These are phyloP conservation scores for Singerocomus inundabilis DNA, from an alignment of 1,284 basidiomycete genomes.

Conservation along the genomic window DNA sequence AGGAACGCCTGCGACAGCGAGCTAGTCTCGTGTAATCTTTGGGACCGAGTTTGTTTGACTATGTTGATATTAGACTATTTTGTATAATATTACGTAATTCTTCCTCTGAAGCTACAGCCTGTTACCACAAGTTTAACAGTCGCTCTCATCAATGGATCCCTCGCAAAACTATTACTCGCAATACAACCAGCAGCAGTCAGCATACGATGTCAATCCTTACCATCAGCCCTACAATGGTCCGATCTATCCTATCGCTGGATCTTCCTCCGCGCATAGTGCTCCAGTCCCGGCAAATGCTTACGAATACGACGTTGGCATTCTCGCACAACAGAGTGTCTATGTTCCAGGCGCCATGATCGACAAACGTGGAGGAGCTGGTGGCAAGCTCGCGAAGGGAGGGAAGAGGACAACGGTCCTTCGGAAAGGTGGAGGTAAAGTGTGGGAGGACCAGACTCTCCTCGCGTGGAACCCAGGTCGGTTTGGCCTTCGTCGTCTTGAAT, in stretches of 20 bases:
- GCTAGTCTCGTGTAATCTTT: constrained; percentile 7
- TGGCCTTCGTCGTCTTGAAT: neutral
- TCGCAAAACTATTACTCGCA: constrained; percentile 40
- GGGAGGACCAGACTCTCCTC: constrained; percentile 96
- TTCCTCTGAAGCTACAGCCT: no score
- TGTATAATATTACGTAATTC: constrained; percentile 22
- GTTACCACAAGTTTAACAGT: no score
- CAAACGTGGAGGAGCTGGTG: constrained; percentile 79
- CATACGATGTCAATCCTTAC: constrained; percentile 71
- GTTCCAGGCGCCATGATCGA: constrained; percentile 86
- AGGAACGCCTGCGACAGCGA: constrained; percentile 40
- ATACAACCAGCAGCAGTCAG: constrained; percentile 46
- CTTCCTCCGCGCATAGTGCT: constrained; percentile 66
- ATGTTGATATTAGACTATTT: constrained; percentile 27
- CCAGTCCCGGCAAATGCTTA: constrained; percentile 88
- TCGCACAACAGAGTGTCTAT: constrained; percentile 85
- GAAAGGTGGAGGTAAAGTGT: constrained; percentile 92
- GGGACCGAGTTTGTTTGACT: constrained; percentile 23
- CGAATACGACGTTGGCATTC: constrained; percentile 84
- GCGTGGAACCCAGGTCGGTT: constrained; percentile 96
- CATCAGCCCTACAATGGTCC: constrained; percentile 76
- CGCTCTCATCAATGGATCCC: constrained; percentile 23
- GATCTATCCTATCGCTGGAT: constrained; percentile 61
- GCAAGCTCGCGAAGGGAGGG: constrained; percentile 84
- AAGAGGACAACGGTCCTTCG: constrained; percentile 93